Evolutionary conservation across 768 basidiomycete genomes (phyloP), one percentile per base, ranked within the genome.

Genomic region (Thelephora aurantiotincta): DNA sequence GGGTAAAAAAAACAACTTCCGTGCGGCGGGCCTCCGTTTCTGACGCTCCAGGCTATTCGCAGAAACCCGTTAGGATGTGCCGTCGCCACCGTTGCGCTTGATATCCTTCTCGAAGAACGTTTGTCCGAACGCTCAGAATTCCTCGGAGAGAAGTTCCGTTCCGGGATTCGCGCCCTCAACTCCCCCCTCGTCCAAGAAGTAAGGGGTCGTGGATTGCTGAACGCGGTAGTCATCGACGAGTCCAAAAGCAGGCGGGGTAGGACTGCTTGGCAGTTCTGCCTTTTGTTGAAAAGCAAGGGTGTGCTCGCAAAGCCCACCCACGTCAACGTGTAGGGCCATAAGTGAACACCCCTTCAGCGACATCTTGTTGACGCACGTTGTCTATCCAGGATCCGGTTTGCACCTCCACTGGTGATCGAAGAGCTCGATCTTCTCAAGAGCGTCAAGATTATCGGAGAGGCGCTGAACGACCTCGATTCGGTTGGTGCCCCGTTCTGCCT

Each of bases 301-400:
- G 75, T 97, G 48, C 68, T 99, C 52, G 94, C 93, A 23, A 98
- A 99, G 71, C 93, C 96, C 11, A 97, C 94, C 0, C 92, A 96
- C 58, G 76, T 81, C 22, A 94, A 94, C 64, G 90, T 88, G 90
- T 93, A 56, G 56, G 89, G 71, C 6, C 12, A 11, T 9, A 30
- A 30, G 6, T 46, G 3, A 44, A 43, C 34, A 48, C 30, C 22
- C 50, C 6, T 14, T 9, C 1, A 41, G 22, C 14, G 16, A 41
- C 9, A 5, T n/a, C 11, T 41, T 41, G 38, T 22, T 41, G 2
- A 41, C 7, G 7, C 14, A 2, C 35, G 14, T 48, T 22, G 19
- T 14, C 36, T 3, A 18, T 48, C 47, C 3, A 97, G 92, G 46
- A 86, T 99, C 55, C 91, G 94, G 30, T 94, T 99, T 61, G 90